Percentiles rank a stretch among this genome's conserved stretches.
phyloP scores from a whole-genome alignment of 495 filamentous ascomycete species.

The Lindgomyces ingoldianus region DNA sequence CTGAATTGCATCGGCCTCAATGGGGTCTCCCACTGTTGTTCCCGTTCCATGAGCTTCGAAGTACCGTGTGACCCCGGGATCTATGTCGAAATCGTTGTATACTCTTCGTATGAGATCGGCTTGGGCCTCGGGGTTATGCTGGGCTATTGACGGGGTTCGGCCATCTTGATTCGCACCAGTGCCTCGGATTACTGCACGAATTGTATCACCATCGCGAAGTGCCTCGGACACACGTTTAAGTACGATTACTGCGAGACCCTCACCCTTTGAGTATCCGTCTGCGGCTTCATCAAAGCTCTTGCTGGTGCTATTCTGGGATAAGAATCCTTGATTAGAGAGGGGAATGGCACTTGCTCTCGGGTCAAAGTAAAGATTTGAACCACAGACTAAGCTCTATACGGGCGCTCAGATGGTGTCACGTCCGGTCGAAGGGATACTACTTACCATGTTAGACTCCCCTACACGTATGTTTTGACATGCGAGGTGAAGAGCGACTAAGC shows the following conservation, averaged over 20 bases:
- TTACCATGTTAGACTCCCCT: slow-evolving; percentile 6
- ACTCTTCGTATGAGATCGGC: neutral
- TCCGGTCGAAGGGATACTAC: neutral
- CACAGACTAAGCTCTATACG: neutral
- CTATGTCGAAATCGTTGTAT: neutral
- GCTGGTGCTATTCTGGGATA: neutral
- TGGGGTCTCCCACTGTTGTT: neutral
- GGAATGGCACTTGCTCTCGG: neutral
- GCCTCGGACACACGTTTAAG: neutral
- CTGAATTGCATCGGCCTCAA: neutral
- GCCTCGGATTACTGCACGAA: neutral
- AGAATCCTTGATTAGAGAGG: neutral
- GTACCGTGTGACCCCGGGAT: neutral
- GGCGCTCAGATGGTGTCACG: neutral
- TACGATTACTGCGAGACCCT: neutral
- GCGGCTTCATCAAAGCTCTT: neutral
- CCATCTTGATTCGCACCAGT: neutral
- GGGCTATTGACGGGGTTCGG: neutral
- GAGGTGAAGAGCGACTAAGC: slow-evolving; percentile 13
- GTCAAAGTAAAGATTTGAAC: neutral
- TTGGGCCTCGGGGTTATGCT: neutral
- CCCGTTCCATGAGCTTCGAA: neutral
- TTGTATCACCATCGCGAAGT: neutral
- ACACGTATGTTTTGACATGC: slow-evolving; percentile 5
- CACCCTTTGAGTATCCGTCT: neutral